Evolutionary conservation across 2,329 filamentous ascomycete genomes (phyloP), one percentile per base, ranked within the genome.

Genomic region (Fusarium keratoplasticum): DNA sequence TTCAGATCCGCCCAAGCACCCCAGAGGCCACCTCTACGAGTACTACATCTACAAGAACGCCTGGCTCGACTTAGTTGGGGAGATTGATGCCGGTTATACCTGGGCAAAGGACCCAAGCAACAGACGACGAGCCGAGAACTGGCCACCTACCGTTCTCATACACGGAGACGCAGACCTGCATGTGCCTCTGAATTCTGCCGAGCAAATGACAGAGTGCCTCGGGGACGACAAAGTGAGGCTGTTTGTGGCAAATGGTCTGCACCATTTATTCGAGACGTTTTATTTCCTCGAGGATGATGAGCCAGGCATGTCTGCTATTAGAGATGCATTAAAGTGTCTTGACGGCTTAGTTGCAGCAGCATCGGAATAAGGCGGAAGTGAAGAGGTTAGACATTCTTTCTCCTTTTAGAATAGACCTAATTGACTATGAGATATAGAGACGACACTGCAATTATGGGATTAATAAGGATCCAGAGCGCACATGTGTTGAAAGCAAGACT

Each of bases 91-190:
- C 1, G 82, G 81, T 1, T 82, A 79, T n/a, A 74, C 78, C 9
- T 82, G 80, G 81, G 74, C 78, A 11, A 59, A 44, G 22, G 52
- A 71, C 2, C 16, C 70, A 0, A 59, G 47, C 10, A 64, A 67
- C n/a, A 75, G 69, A 47, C 60, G 71, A 16, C 38, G 71, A 3
- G 57, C 65, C 0, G 66, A 60, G 1, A 57, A 60, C 4, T 84
- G 82, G 82, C 82, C 82, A 20, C 64, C 72, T 11, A 83, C 82
- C 0, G 77, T 83, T 27, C 76, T 83, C 33, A 78, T 83, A 16
- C 81, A 82, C 10, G 81, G 81, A 0, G 72, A 81, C 20, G 64
- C 62, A 1, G 82, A 83, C 61, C 29, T 58, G 4, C 78, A 79
- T 50, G 80, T 82, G 2, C 77, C 78, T 14, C 38, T 80, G 11